phyloP scores from a whole-genome alignment of 768 basidiomycete genomes.

The Mycena capillaripes region DNA sequence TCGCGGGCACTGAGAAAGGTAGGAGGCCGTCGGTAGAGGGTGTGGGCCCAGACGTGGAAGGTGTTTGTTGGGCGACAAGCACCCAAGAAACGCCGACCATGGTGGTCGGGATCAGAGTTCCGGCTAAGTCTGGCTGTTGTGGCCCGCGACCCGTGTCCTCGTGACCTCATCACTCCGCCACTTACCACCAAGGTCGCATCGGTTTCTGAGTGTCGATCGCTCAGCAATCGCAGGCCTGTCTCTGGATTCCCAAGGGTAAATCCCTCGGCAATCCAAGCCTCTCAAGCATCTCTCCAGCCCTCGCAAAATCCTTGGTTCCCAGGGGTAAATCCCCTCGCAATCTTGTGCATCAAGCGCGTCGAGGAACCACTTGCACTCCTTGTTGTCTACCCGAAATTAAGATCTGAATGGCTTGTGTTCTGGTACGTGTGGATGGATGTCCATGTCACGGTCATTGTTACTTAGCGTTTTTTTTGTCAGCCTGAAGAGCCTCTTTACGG shows the following conservation, averaged over 20 bases:
- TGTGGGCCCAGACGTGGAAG: neutral
- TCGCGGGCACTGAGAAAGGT: too few relatives aligned
- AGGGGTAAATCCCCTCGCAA: too few relatives aligned
- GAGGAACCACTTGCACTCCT: too few relatives aligned
- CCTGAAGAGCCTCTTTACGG: neutral
- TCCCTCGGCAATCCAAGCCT: neutral
- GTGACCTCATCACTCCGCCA: neutral
- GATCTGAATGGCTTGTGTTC: too few relatives aligned
- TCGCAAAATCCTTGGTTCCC: too few relatives aligned
- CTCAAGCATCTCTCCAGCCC: too few relatives aligned
- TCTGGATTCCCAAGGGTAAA: neutral
- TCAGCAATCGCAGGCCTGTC: neutral
- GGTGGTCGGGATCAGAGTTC: neutral
- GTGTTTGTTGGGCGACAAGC: slow-evolving; percentile 14
- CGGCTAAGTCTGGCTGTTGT: neutral
- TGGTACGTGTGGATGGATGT: too few relatives aligned
- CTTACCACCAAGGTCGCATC: neutral
- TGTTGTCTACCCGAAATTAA: too few relatives aligned
- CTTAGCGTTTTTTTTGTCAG: too few relatives aligned
- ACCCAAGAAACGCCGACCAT: slow-evolving; percentile 8
- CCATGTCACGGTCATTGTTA: too few relatives aligned
- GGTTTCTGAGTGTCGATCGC: neutral
- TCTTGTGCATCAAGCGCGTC: too few relatives aligned
- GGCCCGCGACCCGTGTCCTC: neutral
- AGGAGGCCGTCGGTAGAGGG: too few relatives aligned